Conservation (phyloP, 768 basidiomycete genomes). For the Pisolithus microcarpus region DNA sequence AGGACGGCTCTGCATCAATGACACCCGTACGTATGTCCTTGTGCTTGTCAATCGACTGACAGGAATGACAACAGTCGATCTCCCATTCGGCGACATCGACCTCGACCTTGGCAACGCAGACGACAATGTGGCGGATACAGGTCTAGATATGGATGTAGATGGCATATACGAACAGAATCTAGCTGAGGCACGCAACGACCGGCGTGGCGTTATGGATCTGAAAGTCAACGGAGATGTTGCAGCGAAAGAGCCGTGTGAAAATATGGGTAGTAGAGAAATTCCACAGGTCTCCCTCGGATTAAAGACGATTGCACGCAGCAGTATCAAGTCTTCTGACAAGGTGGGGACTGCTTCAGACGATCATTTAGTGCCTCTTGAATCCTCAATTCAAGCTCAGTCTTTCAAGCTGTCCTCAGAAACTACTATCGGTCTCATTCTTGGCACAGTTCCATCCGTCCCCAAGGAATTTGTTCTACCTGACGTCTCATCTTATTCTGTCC, state of each 20-base stretch:
- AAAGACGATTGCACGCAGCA: background rate
- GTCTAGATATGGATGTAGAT: background rate
- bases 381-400: background rate
- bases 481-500: slow-evolving; percentile 16
- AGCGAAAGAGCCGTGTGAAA: background rate
- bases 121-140: background rate
- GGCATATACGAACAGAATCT: background rate
- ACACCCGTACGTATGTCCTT: background rate
- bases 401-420: background rate
- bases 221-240: background rate
- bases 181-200: background rate
- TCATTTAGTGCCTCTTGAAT: background rate
- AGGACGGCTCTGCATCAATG: background rate
- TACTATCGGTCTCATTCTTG: background rate
- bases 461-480: slow-evolving; percentile 15
- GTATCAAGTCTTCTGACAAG: background rate
- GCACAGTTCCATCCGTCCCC: background rate
- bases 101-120: background rate
- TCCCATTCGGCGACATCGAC: background rate
- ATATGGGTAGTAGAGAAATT: background rate
- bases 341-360: background rate
- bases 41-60: background rate
- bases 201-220: background rate
- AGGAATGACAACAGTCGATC: background rate
- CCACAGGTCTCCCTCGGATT: background rate